Evolutionary conservation across 108 stramenopile species (phyloP).

Genomic region (Nitzschia palea): DNA sequence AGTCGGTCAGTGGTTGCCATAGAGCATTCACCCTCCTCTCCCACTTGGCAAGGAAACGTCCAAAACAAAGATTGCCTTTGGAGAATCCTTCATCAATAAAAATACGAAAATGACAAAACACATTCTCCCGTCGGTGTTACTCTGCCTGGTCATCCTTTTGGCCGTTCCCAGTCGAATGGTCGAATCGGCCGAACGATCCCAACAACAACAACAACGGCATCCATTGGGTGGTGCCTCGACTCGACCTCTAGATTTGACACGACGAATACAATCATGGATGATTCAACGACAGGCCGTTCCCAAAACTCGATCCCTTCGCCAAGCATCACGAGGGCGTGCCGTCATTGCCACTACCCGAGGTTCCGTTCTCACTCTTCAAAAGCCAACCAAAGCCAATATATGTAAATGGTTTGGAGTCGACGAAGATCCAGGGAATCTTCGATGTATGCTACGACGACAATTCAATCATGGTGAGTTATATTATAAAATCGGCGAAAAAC

Average conservation of each 20-base stretch:
- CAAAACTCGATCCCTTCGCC: background rate
- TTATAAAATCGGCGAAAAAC: no score
- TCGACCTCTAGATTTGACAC: background rate
- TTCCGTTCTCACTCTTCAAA: conserved; percentile 21
- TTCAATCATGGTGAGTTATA: conserved; percentile 45
- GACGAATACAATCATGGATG: conserved; percentile 26
- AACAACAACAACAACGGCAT: background rate
- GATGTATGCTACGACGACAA: conserved; percentile 18
- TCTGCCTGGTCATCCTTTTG: no score
- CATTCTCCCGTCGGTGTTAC: no score
- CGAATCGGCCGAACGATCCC: no score
- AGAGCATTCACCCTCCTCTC: no score
- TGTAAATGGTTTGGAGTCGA: conserved; percentile 25
- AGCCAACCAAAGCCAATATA: conserved; percentile 15
- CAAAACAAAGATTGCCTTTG: no score
- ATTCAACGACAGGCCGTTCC: conserved; percentile 21
- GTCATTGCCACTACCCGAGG: background rate
- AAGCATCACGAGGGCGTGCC: background rate
- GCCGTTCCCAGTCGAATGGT: no score
- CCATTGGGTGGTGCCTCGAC: background rate
- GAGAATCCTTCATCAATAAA: no score
- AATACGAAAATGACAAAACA: no score
- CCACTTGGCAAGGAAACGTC: no score
- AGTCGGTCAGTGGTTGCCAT: no score
- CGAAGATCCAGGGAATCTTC: conserved; percentile 17